Conservation (phyloP, 164 flowering plant species). For the Piper betle region DNA sequence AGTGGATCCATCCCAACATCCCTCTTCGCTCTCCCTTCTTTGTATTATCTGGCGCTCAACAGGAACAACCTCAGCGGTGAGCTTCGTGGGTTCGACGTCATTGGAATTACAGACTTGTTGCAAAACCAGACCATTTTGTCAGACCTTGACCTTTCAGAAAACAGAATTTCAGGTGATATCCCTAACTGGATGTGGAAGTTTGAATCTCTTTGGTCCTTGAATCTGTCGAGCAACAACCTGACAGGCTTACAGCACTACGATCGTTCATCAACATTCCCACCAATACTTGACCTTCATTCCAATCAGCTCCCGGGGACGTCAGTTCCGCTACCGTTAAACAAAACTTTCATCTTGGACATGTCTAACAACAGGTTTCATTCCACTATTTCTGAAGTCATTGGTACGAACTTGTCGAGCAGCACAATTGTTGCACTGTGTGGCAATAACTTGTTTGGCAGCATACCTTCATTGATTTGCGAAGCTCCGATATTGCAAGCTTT, state of each 20-base stretch:
- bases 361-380: conserved; percentile 33
- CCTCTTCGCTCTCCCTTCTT: conserved; percentile 26
- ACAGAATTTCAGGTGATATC: conserved; percentile 23
- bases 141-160: conserved; percentile 34
- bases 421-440: conserved; percentile 25
- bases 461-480: conserved; percentile 35
- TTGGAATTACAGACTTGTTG: conserved; percentile 11
- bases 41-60: conserved; percentile 18
- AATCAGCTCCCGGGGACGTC: conserved; percentile 27
- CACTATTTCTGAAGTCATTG: conserved; percentile 15
- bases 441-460: conserved; percentile 9
- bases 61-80: conserved; percentile 22
- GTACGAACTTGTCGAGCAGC: not conserved
- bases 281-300: conserved; percentile 29
- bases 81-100: conserved; percentile 6
- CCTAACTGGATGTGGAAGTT: conserved; percentile 35
- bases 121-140: conserved; percentile 15
- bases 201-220: conserved; percentile 8
- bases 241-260: conserved; percentile 5
- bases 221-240: conserved; percentile 31
- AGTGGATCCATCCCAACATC: conserved; percentile 26
- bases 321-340: conserved; percentile 15
- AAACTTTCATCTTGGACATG: conserved; percentile 23
- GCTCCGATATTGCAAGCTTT: conserved; percentile 24
- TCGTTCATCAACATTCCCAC: not conserved